Evolutionary conservation across 176 grass and related monocot species (phyloP), one percentile per base, ranked within the genome.

Genomic region (Alloteropsis semialata): DNA sequence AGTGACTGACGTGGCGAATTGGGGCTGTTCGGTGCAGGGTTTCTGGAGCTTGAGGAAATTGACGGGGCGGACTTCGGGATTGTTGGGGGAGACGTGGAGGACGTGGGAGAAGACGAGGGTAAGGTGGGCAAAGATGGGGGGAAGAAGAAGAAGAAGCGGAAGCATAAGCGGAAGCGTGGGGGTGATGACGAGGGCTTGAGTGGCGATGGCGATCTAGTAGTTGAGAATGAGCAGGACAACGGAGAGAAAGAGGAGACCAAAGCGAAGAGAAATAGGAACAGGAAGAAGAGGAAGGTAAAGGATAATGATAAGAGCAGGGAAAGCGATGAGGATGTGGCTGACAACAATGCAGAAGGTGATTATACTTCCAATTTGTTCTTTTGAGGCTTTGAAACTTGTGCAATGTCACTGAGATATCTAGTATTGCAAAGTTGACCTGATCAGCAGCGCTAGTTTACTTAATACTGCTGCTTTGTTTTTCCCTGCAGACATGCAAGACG

Each of bases 11-110:
- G 21, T 63, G 30, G 50, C n/a, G n/a, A 15, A 15, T 44, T 68
- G 55, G 21, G 13, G 21, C 70, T n/a, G 10, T 69, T 83, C 10
- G 55, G 75, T 37, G 32, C 78, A 98, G 93, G 96, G 22, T 99
- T 99, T 80, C 87, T 99, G 55, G 90, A 90, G 64, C 58, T 99
- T 61, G 96, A 99, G 80, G 96, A 99, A 80, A 92, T 99, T 34
- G 96, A 99, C 69, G 96, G 93, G 76, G 88, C 85, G 0, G 89
- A 93, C 15, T 96, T 85, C 48, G 87, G 85, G 22, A 84, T 96
- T 37, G 54, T 95, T 2, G 91, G 87, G 6, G 78, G 84, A 64
- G 37, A 49, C 44, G 17, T 61, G 37, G 84, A 75, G 33, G 76
- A 78, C 11, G 19, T 85, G 48, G 88, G 60, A 69, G 66, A 16